Conservation (phyloP, 192 early-diverging fungal genomes). For the Coemansia sp. region DNA sequence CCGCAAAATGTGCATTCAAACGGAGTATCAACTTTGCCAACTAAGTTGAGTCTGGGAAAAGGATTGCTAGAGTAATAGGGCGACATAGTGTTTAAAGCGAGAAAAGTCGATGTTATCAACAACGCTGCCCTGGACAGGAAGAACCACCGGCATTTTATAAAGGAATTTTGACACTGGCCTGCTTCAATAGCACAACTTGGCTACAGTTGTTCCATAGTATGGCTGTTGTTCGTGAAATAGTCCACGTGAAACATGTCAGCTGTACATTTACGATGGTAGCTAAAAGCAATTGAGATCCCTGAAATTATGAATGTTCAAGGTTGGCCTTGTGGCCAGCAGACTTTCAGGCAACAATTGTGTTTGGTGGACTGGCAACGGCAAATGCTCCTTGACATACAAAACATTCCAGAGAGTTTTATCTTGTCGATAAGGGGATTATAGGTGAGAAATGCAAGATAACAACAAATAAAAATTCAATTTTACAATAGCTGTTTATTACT, state of each 20-base stretch:
- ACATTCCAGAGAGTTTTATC: background rate
- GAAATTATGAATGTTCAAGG: background rate
- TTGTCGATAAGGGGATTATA: background rate
- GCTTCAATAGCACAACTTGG: too few relatives aligned
- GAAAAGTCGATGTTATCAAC: background rate
- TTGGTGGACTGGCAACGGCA: background rate
- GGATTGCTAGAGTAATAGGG: background rate
- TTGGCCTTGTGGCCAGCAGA: background rate
- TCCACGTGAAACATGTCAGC: too few relatives aligned
- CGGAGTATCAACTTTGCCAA: background rate
- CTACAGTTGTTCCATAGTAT: too few relatives aligned
- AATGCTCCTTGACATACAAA: background rate
- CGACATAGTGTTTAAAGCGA: background rate
- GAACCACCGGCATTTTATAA: background rate
- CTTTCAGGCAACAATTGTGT: background rate
- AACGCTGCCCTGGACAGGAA: background rate
- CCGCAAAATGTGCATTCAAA: too few relatives aligned
- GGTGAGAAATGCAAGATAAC: background rate
- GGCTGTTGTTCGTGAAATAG: too few relatives aligned
- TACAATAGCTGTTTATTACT: too few relatives aligned
- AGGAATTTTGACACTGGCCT: background rate
- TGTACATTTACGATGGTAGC: background rate
- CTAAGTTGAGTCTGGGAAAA: background rate
- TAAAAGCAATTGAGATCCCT: background rate
- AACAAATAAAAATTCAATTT: too few relatives aligned